Evolutionary conservation across 306 rosid genomes (phyloP), one percentile per base, ranked within the genome.

Genomic region (Phaseolus lunatus): DNA sequence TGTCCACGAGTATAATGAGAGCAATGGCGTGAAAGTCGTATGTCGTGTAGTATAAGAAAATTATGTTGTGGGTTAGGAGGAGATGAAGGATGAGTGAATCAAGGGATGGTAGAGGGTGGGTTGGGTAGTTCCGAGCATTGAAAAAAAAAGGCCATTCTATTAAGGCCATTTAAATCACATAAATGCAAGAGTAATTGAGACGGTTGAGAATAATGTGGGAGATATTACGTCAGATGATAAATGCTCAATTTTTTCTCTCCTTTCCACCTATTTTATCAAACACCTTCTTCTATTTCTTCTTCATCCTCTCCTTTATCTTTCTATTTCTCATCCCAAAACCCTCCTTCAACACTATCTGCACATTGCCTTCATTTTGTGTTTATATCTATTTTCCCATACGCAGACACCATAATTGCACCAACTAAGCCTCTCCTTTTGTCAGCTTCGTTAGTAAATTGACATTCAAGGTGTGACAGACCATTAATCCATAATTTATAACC

Each of bases 141-240:
- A 82, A 88, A 85, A 77, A 77, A 81, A 84, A 83, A 85, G 84
- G 76, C 26, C 52, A 77, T 86, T 83, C 83, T 86, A 87, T 90
- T 92, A 88, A 84, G 90, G 78, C 88, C 88, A 90, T 89, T 90
- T 83, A 89, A 87, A 88, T 78, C 90, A 82, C 87, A 88, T 92
- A 89, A 92, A 90, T 92, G 97, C 94, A 81, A 78, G 85, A 92
- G 92, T 90, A 92, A 92, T 87, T 90, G 96, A 89, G 87, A 85
- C 96, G 58, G 94, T 90, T 92, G 97, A 86, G 89, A 87, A 84
- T 86, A 76, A 90, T 85, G 91, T 83, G 79, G 80, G 83, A 67
- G 86, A 83, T 82, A 85, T 79, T 84, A 87, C 94, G 88, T 92
- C 96, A 86, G 87, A 80, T 86, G 88, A 90, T 90, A 90, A 89